Percentiles rank a stretch among this genome's conserved stretches.
Evolutionary conservation across 1,139 yeast genomes (phyloP).

Genomic region (Komagataea norvegica): DNA sequence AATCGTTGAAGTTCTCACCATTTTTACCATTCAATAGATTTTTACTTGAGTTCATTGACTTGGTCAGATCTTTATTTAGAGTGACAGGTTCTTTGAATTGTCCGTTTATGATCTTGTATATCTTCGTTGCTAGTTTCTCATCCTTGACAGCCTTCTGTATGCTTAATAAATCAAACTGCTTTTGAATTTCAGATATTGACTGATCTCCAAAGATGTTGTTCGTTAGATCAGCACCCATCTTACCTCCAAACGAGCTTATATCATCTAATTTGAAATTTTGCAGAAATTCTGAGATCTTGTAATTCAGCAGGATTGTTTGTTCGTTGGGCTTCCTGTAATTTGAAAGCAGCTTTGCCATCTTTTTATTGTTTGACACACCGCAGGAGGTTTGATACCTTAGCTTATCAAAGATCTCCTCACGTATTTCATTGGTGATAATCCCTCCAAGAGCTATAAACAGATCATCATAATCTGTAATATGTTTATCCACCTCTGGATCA

Average conservation of each 20-base stretch:
- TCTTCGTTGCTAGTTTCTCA: constrained; percentile 39
- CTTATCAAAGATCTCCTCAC: constrained; percentile 47
- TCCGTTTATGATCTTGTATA: constrained; percentile 67
- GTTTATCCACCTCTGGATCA: constrained; percentile 17
- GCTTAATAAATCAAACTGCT: constrained; percentile 35
- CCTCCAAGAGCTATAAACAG: constrained; percentile 65
- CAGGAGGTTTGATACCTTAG: constrained; percentile 87
- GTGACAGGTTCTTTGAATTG: constrained; percentile 38
- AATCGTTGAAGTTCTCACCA: constrained; percentile 51
- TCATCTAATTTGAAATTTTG: constrained; percentile 62
- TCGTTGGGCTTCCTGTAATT: constrained; percentile 81
- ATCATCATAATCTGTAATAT: constrained; percentile 85
- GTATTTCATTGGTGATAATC: constrained; percentile 45
- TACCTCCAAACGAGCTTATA: constrained; percentile 90
- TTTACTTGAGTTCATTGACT: constrained; percentile 87
- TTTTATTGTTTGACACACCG: constrained; percentile 74
- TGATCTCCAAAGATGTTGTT: constrained; percentile 35
- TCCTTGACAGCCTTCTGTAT: constrained; percentile 44
- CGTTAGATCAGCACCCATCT: constrained; percentile 62
- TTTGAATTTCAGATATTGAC: constrained; percentile 5
- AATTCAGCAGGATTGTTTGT: constrained; percentile 67
- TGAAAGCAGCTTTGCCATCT: constrained; percentile 84
- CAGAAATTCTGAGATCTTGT: constrained; percentile 48
- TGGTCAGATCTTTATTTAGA: constrained; percentile 55
- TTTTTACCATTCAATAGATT: constrained; percentile 57